These are phyloP conservation scores for Odonthalia washingtoniensis DNA, from an alignment of 31 red algal species.

Conservation along the genomic window DNA sequence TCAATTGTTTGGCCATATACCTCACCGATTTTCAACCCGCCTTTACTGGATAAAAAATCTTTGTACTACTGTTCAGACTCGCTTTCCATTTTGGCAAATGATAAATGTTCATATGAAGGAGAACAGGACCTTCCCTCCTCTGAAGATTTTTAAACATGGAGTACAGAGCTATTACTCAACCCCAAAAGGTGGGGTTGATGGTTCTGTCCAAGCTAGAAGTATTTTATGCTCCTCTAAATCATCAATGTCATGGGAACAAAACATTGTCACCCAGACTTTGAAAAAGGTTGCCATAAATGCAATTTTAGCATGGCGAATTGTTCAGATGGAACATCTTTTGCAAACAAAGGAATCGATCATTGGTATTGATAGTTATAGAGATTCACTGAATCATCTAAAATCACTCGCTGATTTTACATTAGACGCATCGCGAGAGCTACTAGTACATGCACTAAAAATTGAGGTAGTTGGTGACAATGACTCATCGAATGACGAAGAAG, in stretches of 20 bases:
- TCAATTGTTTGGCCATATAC: slow-evolving; percentile 47
- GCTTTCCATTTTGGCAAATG: not conserved
- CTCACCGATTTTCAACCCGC: not conserved
- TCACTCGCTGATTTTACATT: no score
- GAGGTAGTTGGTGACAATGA: no score
- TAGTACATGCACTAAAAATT: no score
- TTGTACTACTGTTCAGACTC: not conserved
- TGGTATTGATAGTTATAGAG: no score
- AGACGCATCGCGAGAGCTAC: no score
- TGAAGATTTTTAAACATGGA: slow-evolving; percentile 13
- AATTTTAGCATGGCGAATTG: not conserved
- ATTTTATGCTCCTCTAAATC: no score
- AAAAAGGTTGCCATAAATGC: not conserved
- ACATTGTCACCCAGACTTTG: no score
- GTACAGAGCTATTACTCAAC: not conserved
- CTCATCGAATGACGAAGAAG: no score
- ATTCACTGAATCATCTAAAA: no score
- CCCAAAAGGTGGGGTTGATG: not conserved
- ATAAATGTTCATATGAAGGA: not conserved
- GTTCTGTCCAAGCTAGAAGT: no score
- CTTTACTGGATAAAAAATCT: not conserved
- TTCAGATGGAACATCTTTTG: not conserved
- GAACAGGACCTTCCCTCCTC: not conserved
- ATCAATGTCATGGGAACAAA: no score
- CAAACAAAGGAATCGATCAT: no score